Evolutionary conservation across 768 basidiomycete species (phyloP), one percentile per base, ranked within the genome.

Genomic region (Gloeostereum incarnatum): DNA sequence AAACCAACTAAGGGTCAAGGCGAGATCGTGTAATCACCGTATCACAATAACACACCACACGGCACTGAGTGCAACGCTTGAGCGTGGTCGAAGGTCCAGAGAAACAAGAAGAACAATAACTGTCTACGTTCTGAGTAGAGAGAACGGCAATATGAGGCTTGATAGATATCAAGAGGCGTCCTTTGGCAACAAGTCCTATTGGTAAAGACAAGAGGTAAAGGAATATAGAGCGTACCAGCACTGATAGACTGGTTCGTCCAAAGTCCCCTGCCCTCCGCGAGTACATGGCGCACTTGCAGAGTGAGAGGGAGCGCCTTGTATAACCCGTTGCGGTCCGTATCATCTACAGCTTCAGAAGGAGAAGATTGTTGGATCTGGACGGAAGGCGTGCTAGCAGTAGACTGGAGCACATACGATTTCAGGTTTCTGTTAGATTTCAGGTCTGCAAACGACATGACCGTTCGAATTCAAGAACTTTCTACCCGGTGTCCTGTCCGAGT

Each of bases 1-100:
- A 26, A 35, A 21, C 7, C 30, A 21, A 44, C 41, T 17, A 23
- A 32, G 18, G 39, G 20, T 34, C 6, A 30, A 46, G 29, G 16
- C 41, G 27, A 13, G 11, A n/a, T 16, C n/a, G 9, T 22, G 24
- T 4, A 59, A 80, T 25, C 51, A 90, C 87, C 11, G 63, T 45
- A 38, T 80, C 71, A 52, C 94, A 97, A 49, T 97, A 98, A 50
- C 73, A 68, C 1, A 87, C 52, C 0, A 62, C 58, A 35, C 71
- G 72, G 54, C 94, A 98, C 4, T 63, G 66, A 0, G 81, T 74
- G 55, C 94, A 97, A 35, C 85, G 65, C 51, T 75, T 80, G 41
- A 91, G 52, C 1, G 61, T 55, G 14, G 52, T 41, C 0, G 57
- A 20, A 1, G 57, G 45, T 9, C 68, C 55, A 1, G 64, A 49